Conservation (phyloP, 1,284 basidiomycete genomes). For the Fomitopsis schrenkii region DNA sequence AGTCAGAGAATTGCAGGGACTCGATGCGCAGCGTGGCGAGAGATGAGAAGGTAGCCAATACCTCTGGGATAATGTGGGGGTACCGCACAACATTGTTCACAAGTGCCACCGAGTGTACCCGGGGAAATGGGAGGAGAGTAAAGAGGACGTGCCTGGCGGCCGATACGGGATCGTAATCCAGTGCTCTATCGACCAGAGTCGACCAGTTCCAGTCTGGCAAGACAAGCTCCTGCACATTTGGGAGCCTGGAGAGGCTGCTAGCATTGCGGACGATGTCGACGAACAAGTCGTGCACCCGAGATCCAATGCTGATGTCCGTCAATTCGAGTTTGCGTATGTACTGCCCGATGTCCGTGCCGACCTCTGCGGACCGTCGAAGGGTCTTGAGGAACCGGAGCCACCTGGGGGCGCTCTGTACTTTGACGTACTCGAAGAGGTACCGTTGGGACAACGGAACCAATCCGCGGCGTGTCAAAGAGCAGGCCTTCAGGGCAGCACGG, state of each 20-base stretch:
- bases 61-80: neutral
- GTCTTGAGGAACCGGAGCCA: too few species aligned
- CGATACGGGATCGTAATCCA: neutral
- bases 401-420: too few species aligned
- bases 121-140: neutral
- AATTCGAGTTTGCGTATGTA: neutral
- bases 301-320: neutral
- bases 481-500: too few species aligned
- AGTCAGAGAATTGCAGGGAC: neutral
- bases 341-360: neutral
- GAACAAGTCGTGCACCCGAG: neutral
- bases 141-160: neutral
- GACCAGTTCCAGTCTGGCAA: neutral
- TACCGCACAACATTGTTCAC: neutral
- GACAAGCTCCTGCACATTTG: neutral
- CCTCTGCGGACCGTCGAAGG: neutral
- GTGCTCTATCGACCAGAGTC: neutral
- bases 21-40: neutral
- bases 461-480: too few species aligned
- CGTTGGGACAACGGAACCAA: too few species aligned
- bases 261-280: neutral
- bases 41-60: neutral
- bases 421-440: too few species aligned
- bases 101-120: neutral
- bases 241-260: neutral